Conservation (phyloP, 805 yeast genomes). For the Spathaspora girioi region DNA sequence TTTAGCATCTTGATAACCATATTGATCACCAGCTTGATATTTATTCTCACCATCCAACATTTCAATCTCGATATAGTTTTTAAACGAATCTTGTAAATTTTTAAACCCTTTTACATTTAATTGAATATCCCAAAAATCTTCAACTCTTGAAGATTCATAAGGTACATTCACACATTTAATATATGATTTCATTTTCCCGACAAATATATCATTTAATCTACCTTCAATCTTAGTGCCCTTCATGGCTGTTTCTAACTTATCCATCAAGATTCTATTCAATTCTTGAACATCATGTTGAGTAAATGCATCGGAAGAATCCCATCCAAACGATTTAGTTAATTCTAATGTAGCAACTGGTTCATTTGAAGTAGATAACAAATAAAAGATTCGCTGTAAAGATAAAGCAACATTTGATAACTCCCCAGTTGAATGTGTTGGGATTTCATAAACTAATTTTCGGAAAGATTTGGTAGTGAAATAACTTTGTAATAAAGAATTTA, state of each 20-base stretch:
- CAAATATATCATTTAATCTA: conserved; percentile 71
- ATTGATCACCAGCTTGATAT: conserved; percentile 81
- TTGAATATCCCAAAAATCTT: conserved; percentile 98
- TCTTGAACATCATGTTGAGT: conserved; percentile 99
- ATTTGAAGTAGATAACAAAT: conserved; percentile 66
- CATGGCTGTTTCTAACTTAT: conserved; percentile 85
- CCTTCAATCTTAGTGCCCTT: conserved; percentile 70
- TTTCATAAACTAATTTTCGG: conserved; percentile 80
- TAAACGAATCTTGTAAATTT: conserved; percentile 71
- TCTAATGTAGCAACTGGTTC: conserved; percentile 82
- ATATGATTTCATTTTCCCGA: conserved; percentile 94
- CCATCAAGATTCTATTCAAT: conserved; percentile 92
- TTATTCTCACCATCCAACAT: conserved; percentile 91
- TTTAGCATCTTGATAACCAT: conserved; percentile 91
- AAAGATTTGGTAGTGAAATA: conserved; percentile 81
- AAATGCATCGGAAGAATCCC: conserved; percentile 95
- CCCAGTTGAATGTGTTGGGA: conserved; percentile 55
- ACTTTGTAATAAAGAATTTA: conserved; percentile 88
- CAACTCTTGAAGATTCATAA: conserved; percentile 85
- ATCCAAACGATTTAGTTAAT: conserved; percentile 89
- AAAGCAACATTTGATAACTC: conserved; percentile 54
- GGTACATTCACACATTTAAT: conserved; percentile 91
- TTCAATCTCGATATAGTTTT: conserved; percentile 85
- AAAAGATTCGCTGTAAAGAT: conserved; percentile 86
- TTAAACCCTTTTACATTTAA: conserved; percentile 83